Base-by-base conservation (phyloP, 2,329 filamentous ascomycete genomes). In the Amylocarpus encephaloides region DNA sequence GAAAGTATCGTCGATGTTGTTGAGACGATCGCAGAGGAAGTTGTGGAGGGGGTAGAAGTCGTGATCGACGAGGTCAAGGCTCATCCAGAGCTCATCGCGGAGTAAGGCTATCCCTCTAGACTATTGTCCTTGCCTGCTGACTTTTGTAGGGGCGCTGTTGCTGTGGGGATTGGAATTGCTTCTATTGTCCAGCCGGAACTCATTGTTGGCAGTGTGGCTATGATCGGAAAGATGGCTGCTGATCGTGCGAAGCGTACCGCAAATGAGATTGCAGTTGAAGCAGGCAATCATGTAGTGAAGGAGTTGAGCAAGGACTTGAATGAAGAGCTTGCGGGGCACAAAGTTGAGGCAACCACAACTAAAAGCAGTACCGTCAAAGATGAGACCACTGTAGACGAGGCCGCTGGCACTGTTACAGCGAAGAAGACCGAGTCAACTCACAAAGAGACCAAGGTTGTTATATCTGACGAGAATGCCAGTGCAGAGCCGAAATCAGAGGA, bases 181-280 rank as follows among this genome's bases (percentile, higher is more conserved):
- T 60, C 59, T 4, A 33, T 62, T 7, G 50, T 62, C 10, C 58
- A 60, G 35, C 60, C 60, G 2, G 55, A 59, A 36, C 50, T 62
- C 2, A 51, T 60, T 9, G 57, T 55, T 32, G 57, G 57, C 3
- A 54, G 53, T 45, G 51, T 60, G 11, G 57, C 60, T 1, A 47
- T 62, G 41, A 40, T 62, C 26, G 59, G 57, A 1, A 61, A 62
- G 43, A 62, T 62, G 57, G 58, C 58, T 2, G 48, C 55, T 2
- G 57, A 59, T 33, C 42, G 40, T 12, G 58, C 55, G 1, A 56
- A 55, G 30, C 52, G 44, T 7, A 57, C 51, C 10, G 55, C 53
- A 10, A 55, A 48, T 9, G 29, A 55, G 22, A 60, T 62, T 46
- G 57, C 54, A 7, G 38, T 46, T n/a, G 43, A 46, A 13, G 49